phyloP scores from a whole-genome alignment of 305 asterid species.

The Rubia tinctorum region DNA sequence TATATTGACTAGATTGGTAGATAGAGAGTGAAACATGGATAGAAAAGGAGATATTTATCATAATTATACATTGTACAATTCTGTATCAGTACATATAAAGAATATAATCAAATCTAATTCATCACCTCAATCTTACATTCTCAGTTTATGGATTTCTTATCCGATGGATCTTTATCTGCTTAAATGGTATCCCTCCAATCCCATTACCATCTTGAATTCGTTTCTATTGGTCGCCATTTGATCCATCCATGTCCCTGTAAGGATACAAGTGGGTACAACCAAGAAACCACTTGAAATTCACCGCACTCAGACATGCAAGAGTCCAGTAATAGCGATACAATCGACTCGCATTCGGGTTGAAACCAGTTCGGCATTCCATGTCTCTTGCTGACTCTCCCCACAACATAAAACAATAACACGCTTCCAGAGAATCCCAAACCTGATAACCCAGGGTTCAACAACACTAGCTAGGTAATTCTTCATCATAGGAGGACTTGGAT shows the following conservation, averaged over 20 bases:
- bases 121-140: background rate
- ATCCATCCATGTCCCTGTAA: background rate
- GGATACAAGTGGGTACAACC: background rate
- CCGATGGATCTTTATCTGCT: background rate
- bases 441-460: constrained; percentile 10
- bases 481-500: constrained; percentile 29
- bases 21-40: too few species aligned
- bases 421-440: constrained; percentile 24
- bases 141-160: background rate
- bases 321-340: constrained; percentile 27
- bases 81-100: too few species aligned
- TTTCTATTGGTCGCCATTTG: background rate
- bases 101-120: too few species aligned
- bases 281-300: constrained; percentile 14
- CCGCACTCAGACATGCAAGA: constrained; percentile 22
- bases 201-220: background rate
- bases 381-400: constrained; percentile 19
- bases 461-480: constrained; percentile 14
- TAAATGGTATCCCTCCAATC: background rate
- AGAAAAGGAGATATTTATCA: too few species aligned
- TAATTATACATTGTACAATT: too few species aligned
- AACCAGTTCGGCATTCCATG: constrained; percentile 24
- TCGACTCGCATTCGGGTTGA: constrained; percentile 21
- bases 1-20: too few species aligned
- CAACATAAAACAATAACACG: constrained; percentile 17